phyloP scores from a whole-genome alignment of 2,329 filamentous ascomycete genomes.

The Botryotinia globosa region DNA sequence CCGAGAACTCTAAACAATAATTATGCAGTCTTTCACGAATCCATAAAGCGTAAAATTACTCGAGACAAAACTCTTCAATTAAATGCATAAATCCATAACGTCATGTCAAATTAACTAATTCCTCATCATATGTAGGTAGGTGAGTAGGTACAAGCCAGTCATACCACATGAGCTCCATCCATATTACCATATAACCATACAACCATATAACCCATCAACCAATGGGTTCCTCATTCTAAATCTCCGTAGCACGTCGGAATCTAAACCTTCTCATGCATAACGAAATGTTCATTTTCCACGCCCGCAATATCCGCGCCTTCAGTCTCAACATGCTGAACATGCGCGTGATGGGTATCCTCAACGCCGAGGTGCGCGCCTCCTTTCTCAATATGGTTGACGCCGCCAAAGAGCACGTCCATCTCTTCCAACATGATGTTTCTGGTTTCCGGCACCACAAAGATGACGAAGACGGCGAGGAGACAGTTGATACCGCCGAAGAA shows the following conservation, averaged over 20 bases:
- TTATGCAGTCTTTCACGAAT: not conserved
- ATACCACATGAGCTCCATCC: not conserved
- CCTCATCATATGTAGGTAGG: not conserved
- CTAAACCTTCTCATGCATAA: not conserved
- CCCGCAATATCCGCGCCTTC: not conserved
- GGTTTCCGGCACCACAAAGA: conserved; percentile 54
- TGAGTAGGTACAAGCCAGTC: not conserved
- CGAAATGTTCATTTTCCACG: not conserved
- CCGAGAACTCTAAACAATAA: not conserved
- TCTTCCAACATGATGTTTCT: conserved; percentile 54
- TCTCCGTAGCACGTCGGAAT: not conserved
- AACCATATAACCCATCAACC: not conserved
- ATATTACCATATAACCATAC: too few species aligned
- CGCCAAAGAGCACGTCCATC: conserved; percentile 54
- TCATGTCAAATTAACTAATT: not conserved
- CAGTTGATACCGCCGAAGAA: conserved; percentile 54
- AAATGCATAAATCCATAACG: not conserved
- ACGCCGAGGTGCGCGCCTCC: conserved; percentile 33
- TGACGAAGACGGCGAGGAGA: conserved; percentile 49
- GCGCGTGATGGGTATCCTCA: conserved; percentile 36
- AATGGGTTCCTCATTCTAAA: not conserved
- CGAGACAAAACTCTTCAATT: not conserved
- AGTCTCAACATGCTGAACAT: not conserved
- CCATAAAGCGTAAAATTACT: not conserved
- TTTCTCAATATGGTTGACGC: conserved; percentile 36